A percentile compares a stretch with the other conserved stretches of the same genome.
These are phyloP conservation scores for Erythrobasidium yunnanense DNA, from an alignment of 768 basidiomycete genomes.

Conservation along the genomic window DNA sequence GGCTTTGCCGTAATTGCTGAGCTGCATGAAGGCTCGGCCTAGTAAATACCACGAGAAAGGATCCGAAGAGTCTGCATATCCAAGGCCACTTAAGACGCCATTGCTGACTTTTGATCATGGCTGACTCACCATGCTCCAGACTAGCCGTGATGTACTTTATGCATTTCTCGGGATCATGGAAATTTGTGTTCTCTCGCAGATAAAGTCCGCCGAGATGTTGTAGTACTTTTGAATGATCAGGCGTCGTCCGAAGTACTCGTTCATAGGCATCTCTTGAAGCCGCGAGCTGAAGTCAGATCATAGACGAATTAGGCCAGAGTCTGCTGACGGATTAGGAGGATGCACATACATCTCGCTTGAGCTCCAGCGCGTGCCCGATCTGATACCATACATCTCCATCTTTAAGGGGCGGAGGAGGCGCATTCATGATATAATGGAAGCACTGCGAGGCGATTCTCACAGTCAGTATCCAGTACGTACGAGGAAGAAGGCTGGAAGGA, in stretches of 20 bases:
- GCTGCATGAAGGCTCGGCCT: conserved; percentile 96
- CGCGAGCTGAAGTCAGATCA: conserved; percentile 67
- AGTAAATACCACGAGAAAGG: conserved; percentile 98
- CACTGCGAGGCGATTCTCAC: conserved; percentile 53
- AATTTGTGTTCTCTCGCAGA: conserved; percentile 84
- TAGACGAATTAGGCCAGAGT: not conserved
- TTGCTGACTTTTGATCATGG: too few relatives aligned
- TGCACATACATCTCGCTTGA: conserved; percentile 76
- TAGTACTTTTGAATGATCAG: conserved; percentile 87
- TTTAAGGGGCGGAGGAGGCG: conserved; percentile 87
- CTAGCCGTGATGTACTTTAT: conserved; percentile 88
- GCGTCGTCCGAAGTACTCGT: conserved; percentile 83
- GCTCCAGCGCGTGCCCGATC: conserved; percentile 96
- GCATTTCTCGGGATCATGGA: conserved; percentile 90
- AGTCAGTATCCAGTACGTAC: too few relatives aligned
- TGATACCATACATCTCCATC: conserved; percentile 99
- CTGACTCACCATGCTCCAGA: conserved; percentile 88
- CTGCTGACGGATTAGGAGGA: not conserved
- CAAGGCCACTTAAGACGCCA: not conserved
- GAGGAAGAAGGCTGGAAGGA: conserved; percentile 78
- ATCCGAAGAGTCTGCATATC: conserved; percentile 67
- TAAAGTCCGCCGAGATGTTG: conserved; percentile 98
- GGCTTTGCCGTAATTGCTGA: conserved; percentile 96
- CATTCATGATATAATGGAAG: conserved; percentile 91
- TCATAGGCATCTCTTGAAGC: conserved; percentile 92